Evolutionary conservation across 2,329 filamentous ascomycete species (phyloP).

Genomic region (Keithomyces neogunnii): DNA sequence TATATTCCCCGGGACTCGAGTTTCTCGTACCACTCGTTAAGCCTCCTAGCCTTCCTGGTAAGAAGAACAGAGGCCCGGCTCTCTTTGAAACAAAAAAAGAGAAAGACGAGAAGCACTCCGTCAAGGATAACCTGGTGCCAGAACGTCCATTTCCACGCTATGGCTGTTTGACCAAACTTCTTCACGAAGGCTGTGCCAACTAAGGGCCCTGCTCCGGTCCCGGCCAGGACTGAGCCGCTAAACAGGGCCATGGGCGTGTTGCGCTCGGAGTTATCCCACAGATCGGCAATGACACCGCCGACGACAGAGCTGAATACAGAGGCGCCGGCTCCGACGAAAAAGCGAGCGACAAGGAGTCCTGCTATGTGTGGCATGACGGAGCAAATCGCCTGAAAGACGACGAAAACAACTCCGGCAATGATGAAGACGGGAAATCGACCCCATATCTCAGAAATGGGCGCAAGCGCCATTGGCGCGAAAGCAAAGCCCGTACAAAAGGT

Average conservation of each 20-base stretch:
- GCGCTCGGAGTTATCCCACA: conserved; percentile 69
- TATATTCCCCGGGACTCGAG: conserved; percentile 57
- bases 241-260: conserved; percentile 90
- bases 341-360: conserved; percentile 67
- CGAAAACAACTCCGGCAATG: conserved; percentile 61
- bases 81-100: conserved; percentile 68
- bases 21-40: conserved; percentile 74
- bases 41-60: conserved; percentile 58
- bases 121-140: conserved; percentile 73
- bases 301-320: conserved; percentile 82
- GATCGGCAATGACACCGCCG: conserved; percentile 82
- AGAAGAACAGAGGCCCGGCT: conserved; percentile 75
- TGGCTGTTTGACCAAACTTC: conserved; percentile 34
- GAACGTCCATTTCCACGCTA: conserved; percentile 79
- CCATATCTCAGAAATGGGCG: conserved; percentile 82
- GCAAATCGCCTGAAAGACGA: conserved; percentile 63
- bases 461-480: conserved; percentile 77
- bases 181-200: conserved; percentile 62
- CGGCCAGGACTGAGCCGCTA: conserved; percentile 67
- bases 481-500: conserved; percentile 76
- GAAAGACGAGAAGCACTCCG: conserved; percentile 47
- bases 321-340: conserved; percentile 69
- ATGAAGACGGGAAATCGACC: conserved; percentile 79
- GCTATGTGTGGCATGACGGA: conserved; percentile 60
- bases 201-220: conserved; percentile 72